Evolutionary conservation across 2,329 filamentous ascomycete species (phyloP).

Genomic region (Leptographium galeiforme): DNA sequence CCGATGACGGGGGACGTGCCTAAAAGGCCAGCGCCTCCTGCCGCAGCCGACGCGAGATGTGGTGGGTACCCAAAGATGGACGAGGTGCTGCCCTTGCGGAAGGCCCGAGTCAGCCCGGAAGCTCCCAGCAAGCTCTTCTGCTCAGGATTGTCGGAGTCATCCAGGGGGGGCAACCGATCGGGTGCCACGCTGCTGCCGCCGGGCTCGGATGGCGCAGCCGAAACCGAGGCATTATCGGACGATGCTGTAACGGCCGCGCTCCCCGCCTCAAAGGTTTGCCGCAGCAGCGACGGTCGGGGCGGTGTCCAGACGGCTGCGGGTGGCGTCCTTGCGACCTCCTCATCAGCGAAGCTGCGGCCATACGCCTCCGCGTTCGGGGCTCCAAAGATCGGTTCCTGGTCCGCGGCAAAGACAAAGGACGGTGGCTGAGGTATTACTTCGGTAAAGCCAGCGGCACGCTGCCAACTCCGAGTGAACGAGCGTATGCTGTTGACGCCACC

Average conservation of each 20-base stretch:
- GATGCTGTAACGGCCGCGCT: slow-evolving; percentile 6
- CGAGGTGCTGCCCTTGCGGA: slow-evolving; percentile 20
- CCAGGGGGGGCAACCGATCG: slow-evolving; percentile 19
- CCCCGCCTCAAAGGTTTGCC: slow-evolving; percentile 35
- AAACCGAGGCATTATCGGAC: slow-evolving; percentile 5
- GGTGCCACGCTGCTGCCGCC: slow-evolving; percentile 15
- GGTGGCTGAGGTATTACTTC: slow-evolving; percentile 73
- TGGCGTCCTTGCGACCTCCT: slow-evolving; percentile 21
- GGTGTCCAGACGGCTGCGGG: slow-evolving; percentile 11
- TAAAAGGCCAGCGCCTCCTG: background rate
- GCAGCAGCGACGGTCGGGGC: slow-evolving; percentile 28
- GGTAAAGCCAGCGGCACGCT: slow-evolving; percentile 74
- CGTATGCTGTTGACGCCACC: slow-evolving; percentile 90
- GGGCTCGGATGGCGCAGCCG: background rate
- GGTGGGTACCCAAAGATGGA: slow-evolving; percentile 46
- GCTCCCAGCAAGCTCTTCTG: slow-evolving; percentile 24
- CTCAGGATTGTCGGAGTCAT: slow-evolving; percentile 18
- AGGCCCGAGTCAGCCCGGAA: slow-evolving; percentile 23
- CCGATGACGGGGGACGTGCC: slow-evolving; percentile 5
- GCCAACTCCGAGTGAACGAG: slow-evolving; percentile 86
- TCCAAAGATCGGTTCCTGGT: slow-evolving; percentile 31
- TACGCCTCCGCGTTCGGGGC: slow-evolving; percentile 17
- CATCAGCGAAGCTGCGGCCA: slow-evolving; percentile 26
- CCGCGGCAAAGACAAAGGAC: slow-evolving; percentile 55
- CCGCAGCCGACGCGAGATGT: slow-evolving; percentile 39